Base-by-base conservation (phyloP, 331 rosid species). In the Saraca asoca region DNA sequence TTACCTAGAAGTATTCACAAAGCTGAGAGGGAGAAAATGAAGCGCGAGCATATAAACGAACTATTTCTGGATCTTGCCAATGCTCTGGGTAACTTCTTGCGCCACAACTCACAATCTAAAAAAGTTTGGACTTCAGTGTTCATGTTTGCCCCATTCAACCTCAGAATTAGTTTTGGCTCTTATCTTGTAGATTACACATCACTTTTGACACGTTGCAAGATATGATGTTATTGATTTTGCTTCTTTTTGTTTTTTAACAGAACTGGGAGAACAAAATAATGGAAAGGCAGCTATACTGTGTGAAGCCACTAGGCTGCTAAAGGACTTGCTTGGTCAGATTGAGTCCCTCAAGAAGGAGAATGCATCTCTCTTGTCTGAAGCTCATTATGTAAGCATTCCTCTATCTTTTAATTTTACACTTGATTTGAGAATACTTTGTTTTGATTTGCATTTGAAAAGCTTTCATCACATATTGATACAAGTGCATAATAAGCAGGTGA, bases 1-100 rank as follows among this genome's bases (percentile, higher is more conserved):
- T 75, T 73, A 42, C 96, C 97, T 11, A 90, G 72, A 72, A 84
- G 95, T 75, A 71, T 88, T 71, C 95, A 83, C 80, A 93, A 93
- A 87, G 81, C 98, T 15, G 97, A 85, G 85, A 86, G 95, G 83
- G 98, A 93, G 88, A 90, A 81, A 78, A 62, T 74, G 87, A 93
- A 93, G 87, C 90, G 98, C 4, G 97, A 88, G 58, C 92, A 79
- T 56, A 80, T 90, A 73, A 93, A 93, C 9, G 91, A 90, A 31
- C 91, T 88, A 61, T 90, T 93, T 79, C 74, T 90, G 15, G 90
- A 86, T 72, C 91, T 93, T 37, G 87, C 96, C 53, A 73, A 68
- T 66, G 81, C 79, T 48, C 86, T 93, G 50, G 99, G 99, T 94
- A 84, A 82, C 39, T 51, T 55, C 51, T 71, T 68, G 10, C 57